These are phyloP conservation scores for Berberis vulgaris DNA, from an alignment of 164 flowering plant species.

Conservation along the genomic window DNA sequence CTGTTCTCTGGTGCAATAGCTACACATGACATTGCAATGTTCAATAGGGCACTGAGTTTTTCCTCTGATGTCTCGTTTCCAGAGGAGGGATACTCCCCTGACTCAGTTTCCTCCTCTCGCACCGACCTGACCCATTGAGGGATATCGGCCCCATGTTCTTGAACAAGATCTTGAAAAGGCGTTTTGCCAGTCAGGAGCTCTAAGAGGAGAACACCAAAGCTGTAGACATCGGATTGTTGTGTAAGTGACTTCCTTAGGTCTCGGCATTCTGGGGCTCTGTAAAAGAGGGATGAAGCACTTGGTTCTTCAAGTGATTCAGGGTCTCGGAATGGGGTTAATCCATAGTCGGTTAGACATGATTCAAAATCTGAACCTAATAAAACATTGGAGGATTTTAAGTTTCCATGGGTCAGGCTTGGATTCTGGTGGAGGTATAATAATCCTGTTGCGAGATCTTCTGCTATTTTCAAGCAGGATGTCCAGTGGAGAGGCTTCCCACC, in stretches of 20 bases:
- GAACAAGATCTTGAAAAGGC: constrained; percentile 86
- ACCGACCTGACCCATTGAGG: constrained; percentile 81
- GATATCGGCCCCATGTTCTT: constrained; percentile 69
- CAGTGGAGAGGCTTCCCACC: constrained; percentile 97
- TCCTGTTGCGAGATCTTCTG: constrained; percentile 84
- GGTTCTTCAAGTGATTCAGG: constrained; percentile 63
- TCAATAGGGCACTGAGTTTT: constrained; percentile 63
- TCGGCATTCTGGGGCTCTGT: constrained; percentile 82
- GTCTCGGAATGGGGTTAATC: constrained; percentile 50
- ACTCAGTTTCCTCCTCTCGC: constrained; percentile 73
- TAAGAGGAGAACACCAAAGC: constrained; percentile 79
- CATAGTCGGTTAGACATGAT: constrained; percentile 91
- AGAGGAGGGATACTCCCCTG: constrained; percentile 65
- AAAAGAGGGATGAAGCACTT: constrained; percentile 66
- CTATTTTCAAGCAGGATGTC: constrained; percentile 97
- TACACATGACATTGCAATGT: constrained; percentile 70
- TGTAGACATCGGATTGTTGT: constrained; percentile 71
- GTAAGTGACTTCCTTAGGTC: constrained; percentile 36
- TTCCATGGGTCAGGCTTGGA: constrained; percentile 78
- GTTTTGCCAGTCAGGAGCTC: constrained; percentile 92
- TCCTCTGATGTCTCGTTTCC: constrained; percentile 74
- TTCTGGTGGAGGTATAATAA: constrained; percentile 78
- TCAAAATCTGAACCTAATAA: constrained; percentile 87
- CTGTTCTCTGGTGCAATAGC: constrained; percentile 40
- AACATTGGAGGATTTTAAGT: constrained; percentile 89